Evolutionary conservation across 306 rosid genomes (phyloP), one percentile per base, ranked within the genome.

Genomic region (Mimosa bimucronata): DNA sequence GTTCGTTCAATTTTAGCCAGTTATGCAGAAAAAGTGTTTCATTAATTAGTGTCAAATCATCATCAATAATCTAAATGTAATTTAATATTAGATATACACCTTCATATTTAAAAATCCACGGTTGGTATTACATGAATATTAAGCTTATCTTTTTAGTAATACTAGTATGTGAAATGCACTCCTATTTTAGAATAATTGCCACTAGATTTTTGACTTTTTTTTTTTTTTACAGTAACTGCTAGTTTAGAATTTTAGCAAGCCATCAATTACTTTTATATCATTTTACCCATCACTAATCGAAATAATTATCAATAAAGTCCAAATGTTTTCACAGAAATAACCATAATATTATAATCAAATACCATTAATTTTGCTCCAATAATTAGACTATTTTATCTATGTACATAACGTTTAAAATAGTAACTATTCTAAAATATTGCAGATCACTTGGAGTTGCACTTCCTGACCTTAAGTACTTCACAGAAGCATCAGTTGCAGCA

Each of bases 401-500:
- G 62, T 2, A 21, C 6, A 55, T 21, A 21, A 9, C 5, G 38
- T n/a, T 21, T 55, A 55, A 55, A n/a, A 53, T 26, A 55, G 21
- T 8, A 55, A 55, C 3, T 21, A 55, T 21, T 9, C 19, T 7
- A 21, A 55, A n/a, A n/a, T 83, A 77, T 69, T 69, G 34, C 87
- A 95, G 99, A 69, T 95, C 99, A 38, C 89, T 95, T 46, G 99
- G 99, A 87, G 91, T 90, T 82, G 98, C 92, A 58, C 92, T 95
- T 77, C 99, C 99, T 4, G 99, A 95, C 74, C 71, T 95, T 83
- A 95, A 90, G 83, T 86, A 95, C 84, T 93, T 95, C 83, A 90
- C 99, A 8, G 99, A 95, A 87, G 97, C 97, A 73, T 83, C 91
- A 5, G 85, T 91, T 13, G 92, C 98, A 30, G 92, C 97, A 4